Base-by-base conservation (phyloP, 192 early-diverging fungal genomes). In the Backusella liffmaniae region DNA sequence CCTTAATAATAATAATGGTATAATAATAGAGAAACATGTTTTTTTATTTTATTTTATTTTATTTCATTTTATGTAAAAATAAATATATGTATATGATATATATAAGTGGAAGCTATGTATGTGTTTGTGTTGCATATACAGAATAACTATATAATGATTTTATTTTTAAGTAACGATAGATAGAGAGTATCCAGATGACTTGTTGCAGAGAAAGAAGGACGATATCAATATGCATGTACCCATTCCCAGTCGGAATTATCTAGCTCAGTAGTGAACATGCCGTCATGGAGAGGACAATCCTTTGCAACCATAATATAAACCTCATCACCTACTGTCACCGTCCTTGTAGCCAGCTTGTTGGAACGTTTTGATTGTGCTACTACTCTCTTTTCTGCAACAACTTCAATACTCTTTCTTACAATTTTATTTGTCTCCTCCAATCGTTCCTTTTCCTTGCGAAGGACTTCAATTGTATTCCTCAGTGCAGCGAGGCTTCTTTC, bases 401-500 rank as follows among this genome's bases (percentile, higher is more conserved):
- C 56, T 16, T 72, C 44, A 67, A 80, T 80, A n/a, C 75, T 80
- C 26, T 71, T 72, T 39, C 76, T 76, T 18, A 80, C 70, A 18
- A 80, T 74, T 23, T 73, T 23, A 49, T 80, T 70, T 1, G 79
- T 80, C 26, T 76, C 37, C 34, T 80, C 79, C 44, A 80, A 42
- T 56, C 67, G 37, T 44, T 80, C 15, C 32, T 69, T 74, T 67
- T 80, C 73, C 66, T 76, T 74, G 10, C 71, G 74, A 29, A 80
- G 36, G 23, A 51, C 21, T 53, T 62, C 74, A 29, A 80, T 76
- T 21, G 79, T 67, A 30, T 74, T 35, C 34, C 56, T 70, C 53
- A 80, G 32, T 23, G 51, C n/a, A 29, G 72, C 56, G n/a, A 76
- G 69, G 29, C 2, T 9, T 30, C 59, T 7, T 5, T 62, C 34